A percentile compares a stretch with the other conserved stretches of the same genome.
Evolutionary conservation across 768 basidiomycete genomes (phyloP).

Genomic region (Pisolithus tinctorius): DNA sequence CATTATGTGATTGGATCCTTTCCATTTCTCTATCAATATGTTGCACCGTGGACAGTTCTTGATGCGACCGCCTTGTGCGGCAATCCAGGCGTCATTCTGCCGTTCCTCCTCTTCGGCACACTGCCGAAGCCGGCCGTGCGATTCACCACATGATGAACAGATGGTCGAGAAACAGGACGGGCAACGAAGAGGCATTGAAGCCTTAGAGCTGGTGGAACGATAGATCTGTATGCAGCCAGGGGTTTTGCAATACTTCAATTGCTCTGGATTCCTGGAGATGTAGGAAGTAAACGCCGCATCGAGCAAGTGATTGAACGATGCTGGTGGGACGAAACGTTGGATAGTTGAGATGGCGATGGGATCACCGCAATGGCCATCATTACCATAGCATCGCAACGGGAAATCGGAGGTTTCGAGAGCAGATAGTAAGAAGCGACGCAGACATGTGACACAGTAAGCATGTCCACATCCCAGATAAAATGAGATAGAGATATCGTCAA

Average conservation of each 20-base stretch:
- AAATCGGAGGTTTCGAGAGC: conserved; percentile 50
- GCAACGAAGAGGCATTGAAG: conserved; percentile 42
- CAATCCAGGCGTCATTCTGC: conserved; percentile 43
- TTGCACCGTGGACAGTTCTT: conserved; percentile 70
- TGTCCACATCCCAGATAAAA: conserved; percentile 58
- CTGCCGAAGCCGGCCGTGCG: conserved; percentile 48
- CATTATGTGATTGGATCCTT: conserved; percentile 77
- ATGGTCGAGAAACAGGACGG: conserved; percentile 61
- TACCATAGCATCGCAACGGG: conserved; percentile 63
- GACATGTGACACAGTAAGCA: conserved; percentile 55
- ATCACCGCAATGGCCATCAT: conserved; percentile 48
- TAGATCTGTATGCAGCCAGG: conserved; percentile 76
- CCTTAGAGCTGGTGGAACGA: conserved; percentile 39
- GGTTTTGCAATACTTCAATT: conserved; percentile 66
- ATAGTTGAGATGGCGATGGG: conserved; percentile 49
- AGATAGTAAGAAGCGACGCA: conserved; percentile 50
- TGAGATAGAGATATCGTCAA: conserved; percentile 35
- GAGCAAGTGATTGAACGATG: conserved; percentile 49
- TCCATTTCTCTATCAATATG: conserved; percentile 60
- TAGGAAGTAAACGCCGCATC: conserved; percentile 46
- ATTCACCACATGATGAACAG: conserved; percentile 52
- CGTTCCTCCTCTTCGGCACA: conserved; percentile 41
- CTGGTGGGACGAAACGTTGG: conserved; percentile 40
- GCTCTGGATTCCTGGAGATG: conserved; percentile 2
- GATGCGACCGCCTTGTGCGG: conserved; percentile 44